phyloP scores from a whole-genome alignment of 495 filamentous ascomycete genomes.

The Aspergillus nanangensis region DNA sequence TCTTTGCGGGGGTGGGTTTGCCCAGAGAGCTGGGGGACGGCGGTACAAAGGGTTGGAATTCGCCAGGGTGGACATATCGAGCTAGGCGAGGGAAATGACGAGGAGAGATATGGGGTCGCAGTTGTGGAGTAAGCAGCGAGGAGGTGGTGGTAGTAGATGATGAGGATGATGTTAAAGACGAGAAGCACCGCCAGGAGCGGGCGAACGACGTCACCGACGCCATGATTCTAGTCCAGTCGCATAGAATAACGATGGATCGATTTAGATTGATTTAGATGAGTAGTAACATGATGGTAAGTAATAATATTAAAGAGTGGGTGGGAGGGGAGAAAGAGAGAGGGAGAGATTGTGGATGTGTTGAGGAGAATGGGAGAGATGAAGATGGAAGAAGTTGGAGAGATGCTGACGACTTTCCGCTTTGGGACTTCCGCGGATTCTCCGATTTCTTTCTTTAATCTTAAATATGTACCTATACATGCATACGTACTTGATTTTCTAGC shows the following conservation, averaged over 20 bases:
- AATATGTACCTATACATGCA: not conserved
- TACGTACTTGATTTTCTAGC: not conserved
- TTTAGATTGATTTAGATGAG: not conserved
- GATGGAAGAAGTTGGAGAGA: slow-evolving; percentile 1
- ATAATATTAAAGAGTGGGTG: not conserved
- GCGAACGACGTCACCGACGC: slow-evolving; percentile 23
- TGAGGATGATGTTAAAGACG: slow-evolving; percentile 2
- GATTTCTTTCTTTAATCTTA: not conserved
- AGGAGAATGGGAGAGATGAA: not conserved
- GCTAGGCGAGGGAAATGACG: slow-evolving; percentile 11
- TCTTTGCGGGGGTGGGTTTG: slow-evolving; percentile 60
- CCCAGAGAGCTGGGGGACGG: slow-evolving; percentile 78
- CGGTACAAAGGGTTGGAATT: slow-evolving; percentile 70
- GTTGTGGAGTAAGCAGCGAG: slow-evolving; percentile 6
- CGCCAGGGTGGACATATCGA: slow-evolving; percentile 25
- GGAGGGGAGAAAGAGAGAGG: not conserved
- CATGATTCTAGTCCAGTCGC: slow-evolving; percentile 11
- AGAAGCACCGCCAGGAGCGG: slow-evolving; percentile 20
- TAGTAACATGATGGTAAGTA: not conserved
- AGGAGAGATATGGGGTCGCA: slow-evolving; percentile 1
- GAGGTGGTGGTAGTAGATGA: too few relatives aligned
- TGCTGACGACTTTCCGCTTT: not conserved
- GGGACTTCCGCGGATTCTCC: not conserved
- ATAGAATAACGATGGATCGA: not conserved
- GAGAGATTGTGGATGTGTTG: slow-evolving; percentile 1